Evolutionary conservation across 257 asterid species (phyloP).

Genomic region (Rehmannia glutinosa): DNA sequence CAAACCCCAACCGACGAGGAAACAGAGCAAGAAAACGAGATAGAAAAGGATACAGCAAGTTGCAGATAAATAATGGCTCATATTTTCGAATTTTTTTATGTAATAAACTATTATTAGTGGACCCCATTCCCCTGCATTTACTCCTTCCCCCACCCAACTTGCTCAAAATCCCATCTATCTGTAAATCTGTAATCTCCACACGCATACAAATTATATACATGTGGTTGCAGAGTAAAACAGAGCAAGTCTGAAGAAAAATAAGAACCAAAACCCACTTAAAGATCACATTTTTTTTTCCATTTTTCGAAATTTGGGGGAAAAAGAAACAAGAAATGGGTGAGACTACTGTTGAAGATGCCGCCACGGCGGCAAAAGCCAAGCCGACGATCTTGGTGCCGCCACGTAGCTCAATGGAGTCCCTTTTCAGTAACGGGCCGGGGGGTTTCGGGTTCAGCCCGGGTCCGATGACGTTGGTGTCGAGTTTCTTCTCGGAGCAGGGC

Average conservation of each 20-base stretch:
- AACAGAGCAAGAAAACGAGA: background rate
- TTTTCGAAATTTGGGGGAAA: background rate
- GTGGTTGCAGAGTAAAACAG: too few relatives aligned
- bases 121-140: background rate
- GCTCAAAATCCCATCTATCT: too few relatives aligned
- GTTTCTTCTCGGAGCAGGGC: conserved; percentile 59
- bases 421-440: conserved; percentile 34
- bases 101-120: background rate
- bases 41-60: conserved; percentile 19
- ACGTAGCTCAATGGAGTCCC: conserved; percentile 48
- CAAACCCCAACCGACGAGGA: background rate
- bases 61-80: conserved; percentile 11
- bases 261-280: too few relatives aligned
- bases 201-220: too few relatives aligned
- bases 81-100: background rate
- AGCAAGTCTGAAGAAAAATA: too few relatives aligned
- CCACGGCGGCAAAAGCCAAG: conserved; percentile 24
- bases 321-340: conserved; percentile 30
- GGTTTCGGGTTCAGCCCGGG: conserved; percentile 63
- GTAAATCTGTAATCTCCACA: too few relatives aligned
- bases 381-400: conserved; percentile 57
- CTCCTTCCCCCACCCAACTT: too few relatives aligned
- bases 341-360: conserved; percentile 24
- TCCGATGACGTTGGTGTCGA: conserved; percentile 55
- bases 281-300: background rate